These are phyloP conservation scores for Parasitella parasitica DNA, from an alignment of 371 early-diverging fungal genomes.

Conservation along the genomic window DNA sequence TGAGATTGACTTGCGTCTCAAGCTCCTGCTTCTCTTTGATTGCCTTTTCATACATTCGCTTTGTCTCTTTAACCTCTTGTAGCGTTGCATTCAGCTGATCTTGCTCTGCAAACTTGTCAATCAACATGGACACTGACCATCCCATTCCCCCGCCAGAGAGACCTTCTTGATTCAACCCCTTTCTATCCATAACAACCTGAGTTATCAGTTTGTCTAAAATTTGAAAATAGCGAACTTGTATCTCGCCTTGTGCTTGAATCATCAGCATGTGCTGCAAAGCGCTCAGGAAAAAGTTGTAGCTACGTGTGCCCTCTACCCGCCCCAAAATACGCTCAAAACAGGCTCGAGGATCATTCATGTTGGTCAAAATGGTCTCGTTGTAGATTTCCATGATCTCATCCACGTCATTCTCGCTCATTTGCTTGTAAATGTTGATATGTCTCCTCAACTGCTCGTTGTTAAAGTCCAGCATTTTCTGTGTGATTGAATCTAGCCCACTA, in stretches of 20 bases:
- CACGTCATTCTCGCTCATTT: conserved; percentile 76
- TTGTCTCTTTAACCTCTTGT: conserved; percentile 69
- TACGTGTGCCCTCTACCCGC: conserved; percentile 73
- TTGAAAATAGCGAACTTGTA: conserved; percentile 73
- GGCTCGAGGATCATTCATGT: conserved; percentile 81
- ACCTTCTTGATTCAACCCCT: conserved; percentile 63
- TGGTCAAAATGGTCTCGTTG: conserved; percentile 70
- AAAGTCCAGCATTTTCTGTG: conserved; percentile 75
- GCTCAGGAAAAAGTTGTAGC: conserved; percentile 78
- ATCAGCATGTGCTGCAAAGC: conserved; percentile 77
- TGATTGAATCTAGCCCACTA: conserved; percentile 67
- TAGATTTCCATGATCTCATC: conserved; percentile 77
- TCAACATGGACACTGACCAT: conserved; percentile 69
- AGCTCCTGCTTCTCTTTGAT: conserved; percentile 63
- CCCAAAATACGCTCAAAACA: conserved; percentile 74
- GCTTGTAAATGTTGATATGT: conserved; percentile 75
- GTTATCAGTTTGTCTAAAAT: conserved; percentile 77
- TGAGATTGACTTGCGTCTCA: conserved; percentile 70
- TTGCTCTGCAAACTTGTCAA: conserved; percentile 80
- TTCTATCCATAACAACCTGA: conserved; percentile 80
- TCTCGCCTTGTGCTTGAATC: conserved; percentile 67
- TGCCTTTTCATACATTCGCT: conserved; percentile 46
- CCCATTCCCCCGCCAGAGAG: conserved; percentile 46
- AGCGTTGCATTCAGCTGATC: conserved; percentile 71
- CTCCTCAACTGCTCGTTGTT: conserved; percentile 70